These are phyloP conservation scores for Nemania serpens DNA, from an alignment of 2,329 filamentous ascomycete species.

Conservation along the genomic window DNA sequence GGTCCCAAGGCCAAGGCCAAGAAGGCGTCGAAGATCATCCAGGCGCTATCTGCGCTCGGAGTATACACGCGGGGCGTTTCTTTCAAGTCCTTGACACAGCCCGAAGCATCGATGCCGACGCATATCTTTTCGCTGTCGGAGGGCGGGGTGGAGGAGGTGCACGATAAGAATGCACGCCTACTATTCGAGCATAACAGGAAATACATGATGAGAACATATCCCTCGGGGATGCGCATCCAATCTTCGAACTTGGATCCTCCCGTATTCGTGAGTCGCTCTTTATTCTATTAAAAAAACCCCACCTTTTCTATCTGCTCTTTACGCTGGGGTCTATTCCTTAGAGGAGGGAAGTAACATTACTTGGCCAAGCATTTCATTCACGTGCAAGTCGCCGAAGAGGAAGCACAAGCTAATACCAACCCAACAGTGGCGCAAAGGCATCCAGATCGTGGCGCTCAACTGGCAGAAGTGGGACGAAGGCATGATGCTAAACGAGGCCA, in stretches of 20 bases:
- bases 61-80: conserved; percentile 83
- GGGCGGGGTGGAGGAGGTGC: conserved; percentile 65
- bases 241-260: conserved; percentile 88
- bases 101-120: conserved; percentile 67
- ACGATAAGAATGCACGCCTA: conserved; percentile 51
- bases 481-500: conserved; percentile 94
- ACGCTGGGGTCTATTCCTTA: not conserved
- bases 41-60: conserved; percentile 74
- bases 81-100: conserved; percentile 78
- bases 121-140: conserved; percentile 73
- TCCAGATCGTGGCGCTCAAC: conserved; percentile 90
- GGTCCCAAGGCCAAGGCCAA: conserved; percentile 42
- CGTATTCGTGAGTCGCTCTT: conserved; percentile 55
- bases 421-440: conserved; percentile 74
- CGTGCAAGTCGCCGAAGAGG: not conserved
- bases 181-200: conserved; percentile 82
- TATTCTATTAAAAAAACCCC: not conserved
- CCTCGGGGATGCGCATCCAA: conserved; percentile 77
- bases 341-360: not conserved
- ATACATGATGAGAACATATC: conserved; percentile 87
- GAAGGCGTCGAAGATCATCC: conserved; percentile 69
- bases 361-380: not conserved
- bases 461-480: conserved; percentile 91
- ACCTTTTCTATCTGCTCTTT: not conserved
- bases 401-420: conserved; percentile 8